Percentiles rank a stretch among this genome's conserved stretches.
These are phyloP conservation scores for Xerocomellus dryophilus DNA, from an alignment of 768 basidiomycete species.

Conservation along the genomic window DNA sequence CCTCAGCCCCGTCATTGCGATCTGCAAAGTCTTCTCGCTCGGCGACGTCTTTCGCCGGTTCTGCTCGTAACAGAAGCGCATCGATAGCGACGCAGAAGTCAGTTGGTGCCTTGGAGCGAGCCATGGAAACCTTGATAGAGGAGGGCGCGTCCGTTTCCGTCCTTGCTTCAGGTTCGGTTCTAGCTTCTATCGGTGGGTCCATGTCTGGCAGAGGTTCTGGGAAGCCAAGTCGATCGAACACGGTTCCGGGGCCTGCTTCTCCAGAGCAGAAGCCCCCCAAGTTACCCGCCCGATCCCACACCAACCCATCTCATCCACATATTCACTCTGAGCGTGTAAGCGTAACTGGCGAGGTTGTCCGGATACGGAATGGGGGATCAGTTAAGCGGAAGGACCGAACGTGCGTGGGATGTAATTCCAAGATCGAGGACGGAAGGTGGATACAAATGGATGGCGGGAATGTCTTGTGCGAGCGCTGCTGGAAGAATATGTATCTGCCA, in stretches of 20 bases:
- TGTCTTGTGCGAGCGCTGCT: constrained; percentile 85
- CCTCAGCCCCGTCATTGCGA: constrained; percentile 22
- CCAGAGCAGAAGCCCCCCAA: constrained; percentile 49
- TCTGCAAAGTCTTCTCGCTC: constrained; percentile 22
- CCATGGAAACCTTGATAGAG: constrained; percentile 52
- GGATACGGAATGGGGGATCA: constrained; percentile 33
- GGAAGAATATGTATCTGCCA: constrained; percentile 96
- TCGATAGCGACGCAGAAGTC: constrained; percentile 33
- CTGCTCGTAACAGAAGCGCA: constrained; percentile 22
- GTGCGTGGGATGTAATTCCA: constrained; percentile 68
- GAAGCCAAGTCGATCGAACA: constrained; percentile 48
- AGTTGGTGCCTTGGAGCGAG: constrained; percentile 43
- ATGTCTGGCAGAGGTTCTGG: constrained; percentile 20
- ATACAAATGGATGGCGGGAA: constrained; percentile 71
- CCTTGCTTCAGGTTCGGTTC: constrained; percentile 34
- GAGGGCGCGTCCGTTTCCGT: constrained; percentile 37
- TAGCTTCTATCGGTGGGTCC: constrained; percentile 28
- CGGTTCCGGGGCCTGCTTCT: constrained; percentile 44
- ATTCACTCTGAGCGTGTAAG: constrained; percentile 31
- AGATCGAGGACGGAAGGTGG: constrained; percentile 80
- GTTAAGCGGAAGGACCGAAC: constrained; percentile 36
- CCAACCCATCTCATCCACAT: constrained; percentile 42
- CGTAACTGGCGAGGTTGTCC: constrained; percentile 26
- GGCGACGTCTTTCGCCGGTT: constrained; percentile 4
- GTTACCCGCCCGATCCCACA: constrained; percentile 54